Evolutionary conservation across 2,329 filamentous ascomycete species (phyloP), one percentile per base, ranked within the genome.

Genomic region (Lecanicillium sp.): DNA sequence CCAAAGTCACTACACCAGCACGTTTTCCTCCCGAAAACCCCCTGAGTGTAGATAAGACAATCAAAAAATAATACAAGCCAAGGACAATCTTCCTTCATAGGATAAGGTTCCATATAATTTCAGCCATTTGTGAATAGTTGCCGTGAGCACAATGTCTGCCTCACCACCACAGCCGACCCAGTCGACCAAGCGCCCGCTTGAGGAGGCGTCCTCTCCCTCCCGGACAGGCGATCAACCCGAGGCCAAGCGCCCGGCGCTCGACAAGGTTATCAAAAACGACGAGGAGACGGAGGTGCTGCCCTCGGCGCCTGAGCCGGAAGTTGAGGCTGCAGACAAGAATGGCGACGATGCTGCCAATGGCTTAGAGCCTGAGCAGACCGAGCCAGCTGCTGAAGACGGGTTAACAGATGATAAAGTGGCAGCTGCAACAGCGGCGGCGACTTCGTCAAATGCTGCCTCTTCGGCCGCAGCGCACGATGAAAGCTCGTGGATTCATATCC

Each of bases 131-230:
- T 25, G 22, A 25, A 25, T 25, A 25, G 6, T 25, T 25, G 22
- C 11, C 22, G 22, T 25, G 22, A 25, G 50, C 65, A 76, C 62
- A 52, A 89, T 89, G 84, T 88, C 84, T 67, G 75, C 82, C 47
- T 87, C 77, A 48, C 78, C 77, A 20, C 65, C 71, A 45, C 70
- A 71, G 45, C 77, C 78, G 36, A 83, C 80, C 43, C 78, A 85
- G 57, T 81, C 78, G 52, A 70, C 76, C 46, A 98, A 98, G 77
- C 88, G 92, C 56, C 92, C 92, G 45, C 79, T 98, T 48, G 92
- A 98, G 71, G 92, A 96, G 58, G 85, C 90, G 9, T 96, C 92
- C 14, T 98, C 92, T 9, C 92, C 92, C 27, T 94, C 88, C 22
- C 85, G 85, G 46, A 83, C 84, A 29, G 87, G 78, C 58, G 92